Percentiles rank a stretch among this genome's conserved stretches.
Evolutionary conservation across 2,329 filamentous ascomycete species (phyloP).

Genomic region (Aspergillus calidoustus): DNA sequence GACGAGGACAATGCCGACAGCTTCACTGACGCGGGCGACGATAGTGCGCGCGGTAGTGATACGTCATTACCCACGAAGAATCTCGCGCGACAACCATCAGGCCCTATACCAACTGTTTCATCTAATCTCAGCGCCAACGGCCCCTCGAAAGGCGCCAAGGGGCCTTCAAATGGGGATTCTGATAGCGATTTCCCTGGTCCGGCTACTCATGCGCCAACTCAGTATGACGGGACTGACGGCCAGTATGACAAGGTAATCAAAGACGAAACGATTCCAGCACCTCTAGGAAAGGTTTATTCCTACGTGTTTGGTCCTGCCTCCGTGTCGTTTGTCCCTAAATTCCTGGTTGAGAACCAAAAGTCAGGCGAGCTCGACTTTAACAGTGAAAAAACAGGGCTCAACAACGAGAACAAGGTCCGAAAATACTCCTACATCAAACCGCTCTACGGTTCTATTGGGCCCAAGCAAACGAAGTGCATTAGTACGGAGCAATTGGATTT

Average conservation of each 20-base stretch:
- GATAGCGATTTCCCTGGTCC: conserved; percentile 78
- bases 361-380: conserved; percentile 85
- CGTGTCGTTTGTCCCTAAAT: conserved; percentile 80
- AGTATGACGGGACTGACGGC: conserved; percentile 75
- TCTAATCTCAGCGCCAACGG: conserved; percentile 41
- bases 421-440: conserved; percentile 91
- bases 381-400: conserved; percentile 76
- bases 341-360: conserved; percentile 85
- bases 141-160: conserved; percentile 55
- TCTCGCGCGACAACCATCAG: conserved; percentile 74
- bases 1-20: conserved; percentile 63
- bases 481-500: conserved; percentile 83
- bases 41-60: conserved; percentile 61
- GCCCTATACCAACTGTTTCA: conserved; percentile 39
- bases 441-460: conserved; percentile 79
- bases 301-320: conserved; percentile 85
- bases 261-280: conserved; percentile 84
- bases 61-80: conserved; percentile 53
- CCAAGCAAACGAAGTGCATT: conserved; percentile 92
- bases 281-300: conserved; percentile 88
- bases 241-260: conserved; percentile 87
- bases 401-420: conserved; percentile 73
- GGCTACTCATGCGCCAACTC: conserved; percentile 78
- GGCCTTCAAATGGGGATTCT: conserved; percentile 39
- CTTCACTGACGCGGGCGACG: conserved; percentile 59